A percentile compares a stretch with the other conserved stretches of the same genome.
Evolutionary conservation across 73 alveolate genomes (phyloP).

Genomic region (Loxodes magnus): DNA sequence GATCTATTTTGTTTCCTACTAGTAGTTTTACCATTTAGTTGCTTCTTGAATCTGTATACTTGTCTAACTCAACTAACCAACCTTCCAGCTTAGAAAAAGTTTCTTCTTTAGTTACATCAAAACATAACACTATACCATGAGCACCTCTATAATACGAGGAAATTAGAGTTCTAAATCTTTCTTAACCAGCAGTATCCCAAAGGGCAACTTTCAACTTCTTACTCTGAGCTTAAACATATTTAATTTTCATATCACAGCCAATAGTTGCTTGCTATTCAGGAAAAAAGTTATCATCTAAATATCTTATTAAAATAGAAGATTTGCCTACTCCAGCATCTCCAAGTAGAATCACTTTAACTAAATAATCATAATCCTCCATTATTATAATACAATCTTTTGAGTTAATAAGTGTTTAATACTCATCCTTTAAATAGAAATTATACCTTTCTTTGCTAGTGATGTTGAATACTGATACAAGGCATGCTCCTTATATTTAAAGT

Average conservation of each 20-base stretch:
- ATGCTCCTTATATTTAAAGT: no score
- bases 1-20: conserved; percentile 38
- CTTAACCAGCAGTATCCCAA: conserved; percentile 76
- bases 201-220: no score
- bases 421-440: no score
- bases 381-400: no score
- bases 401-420: no score
- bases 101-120: conserved; percentile 37
- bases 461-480: no score
- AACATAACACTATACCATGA: conserved; percentile 40
- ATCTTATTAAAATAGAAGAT: conserved; percentile 19
- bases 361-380: no score
- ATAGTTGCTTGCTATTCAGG: conserved; percentile 7
- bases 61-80: conserved; percentile 29
- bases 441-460: no score
- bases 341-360: conserved; percentile 10
- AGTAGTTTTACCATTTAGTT: conserved; percentile 16
- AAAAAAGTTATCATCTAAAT: conserved; percentile 6
- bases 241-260: conserved; percentile 17
- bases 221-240: no score
- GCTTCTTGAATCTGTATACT: no score
- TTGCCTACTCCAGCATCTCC: conserved; percentile 44
- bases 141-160: no score
- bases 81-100: conserved; percentile 29
- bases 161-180: conserved; percentile 53